Evolutionary conservation across 306 rosid species (phyloP), one percentile per base, ranked within the genome.

Genomic region (Trifolium pratense): DNA sequence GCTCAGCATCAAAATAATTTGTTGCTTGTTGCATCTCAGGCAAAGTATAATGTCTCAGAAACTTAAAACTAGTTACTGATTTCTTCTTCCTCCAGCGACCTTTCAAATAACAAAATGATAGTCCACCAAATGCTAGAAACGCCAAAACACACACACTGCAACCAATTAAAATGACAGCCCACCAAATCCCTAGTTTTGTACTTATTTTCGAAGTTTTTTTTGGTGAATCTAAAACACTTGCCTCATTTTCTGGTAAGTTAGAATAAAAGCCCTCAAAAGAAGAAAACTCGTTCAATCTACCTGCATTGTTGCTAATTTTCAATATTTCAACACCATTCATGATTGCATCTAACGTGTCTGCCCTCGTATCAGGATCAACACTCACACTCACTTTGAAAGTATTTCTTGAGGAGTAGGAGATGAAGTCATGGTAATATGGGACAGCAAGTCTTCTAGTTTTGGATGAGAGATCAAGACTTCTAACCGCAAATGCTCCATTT

Each of bases 11-110:
- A 32, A 91, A 91, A 74, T 83, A 80, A 71, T 83, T 85, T 68
- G 96, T 87, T 53, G 97, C 91, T 46, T 89, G 84, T 5, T 83
- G 79, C 63, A 68, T 21, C 11, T 20, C 60, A 51, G 25, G 51
- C 32, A 60, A 8, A 20, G 77, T 73, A 32, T 43, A 73, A 65
- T 65, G 34, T 65, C 70, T 65, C 12, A 6, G 36, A 40, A 21
- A 18, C 5, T 65, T 3, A 3, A 5, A 65, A 18, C 11, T 21
- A 43, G 17, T 40, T 40, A 43, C 13, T 21, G 53, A 21, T 40
- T 11, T 40, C 6, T 65, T 65, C 20, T 65, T 65, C 36, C 3
- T 3, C 36, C 53, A 5, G 20, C 12, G 11, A 13, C 31, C 1
- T 39, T 40, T 65, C 7, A 40, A 11, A 20, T 40, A 65, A 65